Evolutionary conservation across 2,329 filamentous ascomycete species (phyloP).

Genomic region (Clonostachys byssicola): DNA sequence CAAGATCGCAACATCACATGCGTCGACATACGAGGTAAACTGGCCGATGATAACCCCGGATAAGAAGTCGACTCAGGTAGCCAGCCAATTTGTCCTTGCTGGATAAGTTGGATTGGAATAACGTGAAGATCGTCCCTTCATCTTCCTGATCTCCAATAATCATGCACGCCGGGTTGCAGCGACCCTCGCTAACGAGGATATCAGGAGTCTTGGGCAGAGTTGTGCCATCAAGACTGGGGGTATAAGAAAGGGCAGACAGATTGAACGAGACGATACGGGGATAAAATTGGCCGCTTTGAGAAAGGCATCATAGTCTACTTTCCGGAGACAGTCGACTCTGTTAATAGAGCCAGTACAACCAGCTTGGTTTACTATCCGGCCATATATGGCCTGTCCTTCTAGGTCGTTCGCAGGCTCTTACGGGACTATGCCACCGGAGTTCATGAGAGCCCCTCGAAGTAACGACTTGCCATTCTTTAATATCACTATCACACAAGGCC

Average conservation of each 20-base stretch:
- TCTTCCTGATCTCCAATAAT: constrained; percentile 74
- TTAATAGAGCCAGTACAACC: constrained; percentile 56
- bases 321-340: constrained; percentile 63
- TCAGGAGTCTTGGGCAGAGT: constrained; percentile 62
- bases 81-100: constrained; percentile 51
- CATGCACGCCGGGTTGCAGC: constrained; percentile 43
- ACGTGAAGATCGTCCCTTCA: constrained; percentile 70
- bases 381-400: constrained; percentile 63
- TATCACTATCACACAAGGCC: constrained; percentile 64
- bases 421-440: constrained; percentile 61
- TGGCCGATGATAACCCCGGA: constrained; percentile 42
- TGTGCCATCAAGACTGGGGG: constrained; percentile 68
- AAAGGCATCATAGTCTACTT: constrained; percentile 52
- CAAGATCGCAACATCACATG: constrained; percentile 53
- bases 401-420: constrained; percentile 59
- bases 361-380: constrained; percentile 53
- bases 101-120: constrained; percentile 67
- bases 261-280: constrained; percentile 65
- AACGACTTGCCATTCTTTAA: constrained; percentile 69
- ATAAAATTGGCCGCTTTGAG: constrained; percentile 67
- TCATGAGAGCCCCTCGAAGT: constrained; percentile 77
- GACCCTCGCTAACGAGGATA: constrained; percentile 41
- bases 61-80: constrained; percentile 64
- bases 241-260: constrained; percentile 67
- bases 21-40: constrained; percentile 52